These are phyloP conservation scores for Hymenoscyphus infarciens DNA, from an alignment of 2,329 filamentous ascomycete species.

Conservation along the genomic window DNA sequence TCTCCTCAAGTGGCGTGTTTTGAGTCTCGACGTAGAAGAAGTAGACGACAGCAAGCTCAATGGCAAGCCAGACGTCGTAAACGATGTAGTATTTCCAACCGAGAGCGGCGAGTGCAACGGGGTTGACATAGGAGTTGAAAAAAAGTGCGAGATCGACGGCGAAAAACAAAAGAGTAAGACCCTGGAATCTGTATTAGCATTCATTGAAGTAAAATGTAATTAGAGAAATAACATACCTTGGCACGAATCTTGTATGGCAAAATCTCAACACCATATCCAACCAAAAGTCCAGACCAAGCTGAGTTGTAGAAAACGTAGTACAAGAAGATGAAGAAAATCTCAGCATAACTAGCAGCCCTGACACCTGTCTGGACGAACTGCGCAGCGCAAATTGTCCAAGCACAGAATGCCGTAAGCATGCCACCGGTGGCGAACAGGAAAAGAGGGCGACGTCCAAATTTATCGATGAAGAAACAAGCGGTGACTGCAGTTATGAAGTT, in stretches of 20 bases:
- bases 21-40: slow-evolving; percentile 41
- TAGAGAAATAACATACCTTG: slow-evolving; percentile 19
- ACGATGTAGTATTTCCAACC: slow-evolving; percentile 44
- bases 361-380: slow-evolving; percentile 16
- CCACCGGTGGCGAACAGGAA: slow-evolving; percentile 27
- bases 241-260: slow-evolving; percentile 31
- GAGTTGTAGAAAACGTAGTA: slow-evolving; percentile 44
- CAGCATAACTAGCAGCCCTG: slow-evolving; percentile 21
- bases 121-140: slow-evolving; percentile 44
- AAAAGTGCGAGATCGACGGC: slow-evolving; percentile 44
- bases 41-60: slow-evolving; percentile 30
- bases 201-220: neutral
- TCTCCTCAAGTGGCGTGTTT: slow-evolving; percentile 44
- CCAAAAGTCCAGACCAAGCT: slow-evolving; percentile 30
- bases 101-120: slow-evolving; percentile 39
- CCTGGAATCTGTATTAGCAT: slow-evolving; percentile 23
- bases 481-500: slow-evolving; percentile 27
- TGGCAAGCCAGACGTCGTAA: slow-evolving; percentile 37
- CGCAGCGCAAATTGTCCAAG: slow-evolving; percentile 28
- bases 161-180: slow-evolving; percentile 42
- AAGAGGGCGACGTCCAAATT: slow-evolving; percentile 31
- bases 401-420: slow-evolving; percentile 25
- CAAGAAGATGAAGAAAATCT: slow-evolving; percentile 47
- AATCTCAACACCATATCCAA: slow-evolving; percentile 32
- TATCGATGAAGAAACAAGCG: slow-evolving; percentile 33